These are phyloP conservation scores for Aspergillus novoparasiticus DNA, from an alignment of 2,329 filamentous ascomycete genomes.

Conservation along the genomic window DNA sequence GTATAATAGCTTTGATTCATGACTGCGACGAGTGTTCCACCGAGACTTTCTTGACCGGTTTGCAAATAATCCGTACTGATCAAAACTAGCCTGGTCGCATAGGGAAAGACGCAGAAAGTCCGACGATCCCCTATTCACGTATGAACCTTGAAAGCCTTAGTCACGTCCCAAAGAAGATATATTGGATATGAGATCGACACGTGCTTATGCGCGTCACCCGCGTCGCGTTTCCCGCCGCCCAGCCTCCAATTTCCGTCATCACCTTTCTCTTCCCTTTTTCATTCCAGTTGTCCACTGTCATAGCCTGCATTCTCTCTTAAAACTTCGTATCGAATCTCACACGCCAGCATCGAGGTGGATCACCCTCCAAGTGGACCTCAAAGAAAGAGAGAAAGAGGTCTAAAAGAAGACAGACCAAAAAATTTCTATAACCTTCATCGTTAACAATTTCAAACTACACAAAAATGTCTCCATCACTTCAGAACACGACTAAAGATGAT, in stretches of 20 bases:
- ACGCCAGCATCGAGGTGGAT: background rate
- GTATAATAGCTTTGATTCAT: too few species aligned
- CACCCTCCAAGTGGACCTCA: background rate
- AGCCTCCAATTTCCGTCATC: conserved; percentile 12
- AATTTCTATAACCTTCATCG: background rate
- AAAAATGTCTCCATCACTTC: conserved; percentile 22
- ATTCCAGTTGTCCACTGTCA: conserved; percentile 5
- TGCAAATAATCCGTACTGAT: background rate
- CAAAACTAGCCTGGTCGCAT: background rate
- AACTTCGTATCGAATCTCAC: background rate
- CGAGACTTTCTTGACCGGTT: background rate
- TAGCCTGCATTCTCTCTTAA: conserved; percentile 5
- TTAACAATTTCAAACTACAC: background rate
- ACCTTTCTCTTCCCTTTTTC: conserved; percentile 6
- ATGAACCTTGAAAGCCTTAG: background rate
- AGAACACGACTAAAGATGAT: conserved; percentile 18
- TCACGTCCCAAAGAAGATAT: conserved; percentile 23
- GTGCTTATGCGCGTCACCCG: conserved; percentile 24
- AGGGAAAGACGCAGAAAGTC: too few species aligned
- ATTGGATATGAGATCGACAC: conserved; percentile 20
- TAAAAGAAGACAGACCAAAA: background rate
- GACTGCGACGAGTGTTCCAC: too few species aligned
- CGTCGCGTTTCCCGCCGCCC: conserved; percentile 24
- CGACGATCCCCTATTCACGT: too few species aligned
- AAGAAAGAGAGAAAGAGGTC: background rate